Evolutionary conservation across 129 eudicot species (phyloP), one percentile per base, ranked within the genome.

Genomic region (Oenanthe sinensis): DNA sequence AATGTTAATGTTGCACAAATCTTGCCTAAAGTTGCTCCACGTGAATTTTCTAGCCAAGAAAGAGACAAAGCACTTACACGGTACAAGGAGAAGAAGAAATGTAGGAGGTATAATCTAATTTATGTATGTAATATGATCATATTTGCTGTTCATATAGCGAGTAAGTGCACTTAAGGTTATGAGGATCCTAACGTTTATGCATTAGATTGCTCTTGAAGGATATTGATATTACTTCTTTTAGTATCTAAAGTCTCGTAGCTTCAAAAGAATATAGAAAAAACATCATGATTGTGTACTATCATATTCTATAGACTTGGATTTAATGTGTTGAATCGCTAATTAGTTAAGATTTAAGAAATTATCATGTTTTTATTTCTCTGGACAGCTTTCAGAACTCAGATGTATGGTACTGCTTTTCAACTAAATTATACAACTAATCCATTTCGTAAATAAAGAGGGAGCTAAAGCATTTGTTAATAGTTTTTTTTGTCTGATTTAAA

Each of bases 11-110:
- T 72, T 67, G 17, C 77, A 8, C 88, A 81, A 30, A 46, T 74
- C 69, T 68, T 82, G 70, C 97, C 91, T 40, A 79, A 74, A 84
- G 82, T 77, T 37, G 80, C 75, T 81, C 48, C 81, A 37, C 86
- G 83, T 73, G 97, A 89, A 72, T 74, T 91, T 42, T 89, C 84
- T 72, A 89, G 81, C 73, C 96, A 88, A 44, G 97, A 91, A 63
- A 75, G 98, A 52, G 96, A 90, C 70, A 79, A 92, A 15, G 98
- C 98, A 0, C 13, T 94, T 77, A 82, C 91, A 13, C 92, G 98
- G 22, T 94, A 94, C 87, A 94, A 94, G 84, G 97, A 94, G 80
- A 94, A 94, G 87, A 94, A 85, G 91, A 91, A 90, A 86, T 85
- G 84, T 69, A 87, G 98, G 77, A 94, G 98, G 97, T 93, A 89